Evolutionary conservation across 306 rosid genomes (phyloP).

Genomic region (Heteromeles arbutifolia): DNA sequence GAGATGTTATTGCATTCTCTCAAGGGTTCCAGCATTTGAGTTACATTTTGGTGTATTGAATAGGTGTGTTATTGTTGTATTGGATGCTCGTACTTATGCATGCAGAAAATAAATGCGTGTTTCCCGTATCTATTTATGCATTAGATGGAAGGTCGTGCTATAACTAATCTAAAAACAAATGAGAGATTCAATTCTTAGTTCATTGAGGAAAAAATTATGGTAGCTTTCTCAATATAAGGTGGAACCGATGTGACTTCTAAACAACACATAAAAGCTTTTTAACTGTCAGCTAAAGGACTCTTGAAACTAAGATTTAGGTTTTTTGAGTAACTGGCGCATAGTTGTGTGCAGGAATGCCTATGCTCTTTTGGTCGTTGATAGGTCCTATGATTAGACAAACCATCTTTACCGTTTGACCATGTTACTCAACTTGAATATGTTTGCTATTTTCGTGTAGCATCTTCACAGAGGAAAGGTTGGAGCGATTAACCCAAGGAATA

Average conservation of each 20-base stretch:
- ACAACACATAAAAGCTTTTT: neutral
- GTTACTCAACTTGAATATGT: constrained; percentile 16
- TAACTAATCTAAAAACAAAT: neutral
- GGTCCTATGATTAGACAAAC: neutral
- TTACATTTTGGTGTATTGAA: constrained; percentile 90
- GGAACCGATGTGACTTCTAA: neutral
- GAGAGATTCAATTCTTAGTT: neutral
- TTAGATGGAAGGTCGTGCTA: neutral
- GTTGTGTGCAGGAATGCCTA: neutral
- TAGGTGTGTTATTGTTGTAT: constrained; percentile 40
- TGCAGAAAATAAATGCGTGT: neutral
- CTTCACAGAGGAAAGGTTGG: constrained; percentile 92
- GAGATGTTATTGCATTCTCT: constrained; percentile 94
- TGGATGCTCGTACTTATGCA: neutral
- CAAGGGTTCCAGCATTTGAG: constrained; percentile 89
- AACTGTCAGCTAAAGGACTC: neutral
- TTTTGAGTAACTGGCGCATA: neutral
- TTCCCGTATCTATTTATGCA: neutral
- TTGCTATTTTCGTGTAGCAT: constrained; percentile 61
- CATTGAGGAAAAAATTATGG: neutral
- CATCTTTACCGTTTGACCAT: neutral
- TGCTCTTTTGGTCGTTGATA: neutral
- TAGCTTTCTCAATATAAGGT: neutral
- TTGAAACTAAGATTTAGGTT: neutral
- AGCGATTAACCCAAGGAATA: constrained; percentile 64